phyloP scores from a whole-genome alignment of 2,329 filamentous ascomycete genomes.

The Colletotrichum sp. region DNA sequence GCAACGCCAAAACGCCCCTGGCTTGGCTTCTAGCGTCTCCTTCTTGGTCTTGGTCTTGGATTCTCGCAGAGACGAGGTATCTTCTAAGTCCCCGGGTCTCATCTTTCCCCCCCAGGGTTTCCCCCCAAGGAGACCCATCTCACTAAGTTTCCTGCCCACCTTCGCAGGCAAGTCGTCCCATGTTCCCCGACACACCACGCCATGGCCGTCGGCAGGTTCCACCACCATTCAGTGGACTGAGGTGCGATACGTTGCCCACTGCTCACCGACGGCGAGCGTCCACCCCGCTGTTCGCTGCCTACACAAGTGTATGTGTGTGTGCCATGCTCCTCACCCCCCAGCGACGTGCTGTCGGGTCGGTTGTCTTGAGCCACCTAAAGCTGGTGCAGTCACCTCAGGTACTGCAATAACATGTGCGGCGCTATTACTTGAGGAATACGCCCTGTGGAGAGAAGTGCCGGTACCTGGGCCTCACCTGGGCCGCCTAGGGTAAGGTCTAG shows the following conservation, averaged over 20 bases:
- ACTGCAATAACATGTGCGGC: not conserved
- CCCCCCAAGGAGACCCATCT: not conserved
- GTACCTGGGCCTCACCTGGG: not conserved
- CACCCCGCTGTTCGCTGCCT: not conserved
- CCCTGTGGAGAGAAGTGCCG: not conserved
- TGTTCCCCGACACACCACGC: conserved; percentile 10
- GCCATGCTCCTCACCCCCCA: not conserved
- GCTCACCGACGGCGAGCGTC: not conserved
- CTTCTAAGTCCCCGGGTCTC: not conserved
- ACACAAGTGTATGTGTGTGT: not conserved
- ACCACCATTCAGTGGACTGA: not conserved
- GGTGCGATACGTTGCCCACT: not conserved
- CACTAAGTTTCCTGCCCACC: not conserved
- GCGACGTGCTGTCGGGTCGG: not conserved
- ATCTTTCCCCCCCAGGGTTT: not conserved
- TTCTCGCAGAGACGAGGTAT: not conserved
- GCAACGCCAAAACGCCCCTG: conserved; percentile 7
- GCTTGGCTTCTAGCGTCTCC: not conserved
- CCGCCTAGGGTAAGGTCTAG: not conserved
- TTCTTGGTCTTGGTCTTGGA: not conserved
- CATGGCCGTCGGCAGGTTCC: conserved; percentile 5
- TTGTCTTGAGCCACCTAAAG: not conserved
- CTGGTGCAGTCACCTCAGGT: not conserved
- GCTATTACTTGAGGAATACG: not conserved
- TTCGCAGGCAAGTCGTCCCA: conserved; percentile 12